These are phyloP conservation scores for Straminergon stramineum DNA, from an alignment of 225 moss, liverwort and hornwort species.

Conservation along the genomic window DNA sequence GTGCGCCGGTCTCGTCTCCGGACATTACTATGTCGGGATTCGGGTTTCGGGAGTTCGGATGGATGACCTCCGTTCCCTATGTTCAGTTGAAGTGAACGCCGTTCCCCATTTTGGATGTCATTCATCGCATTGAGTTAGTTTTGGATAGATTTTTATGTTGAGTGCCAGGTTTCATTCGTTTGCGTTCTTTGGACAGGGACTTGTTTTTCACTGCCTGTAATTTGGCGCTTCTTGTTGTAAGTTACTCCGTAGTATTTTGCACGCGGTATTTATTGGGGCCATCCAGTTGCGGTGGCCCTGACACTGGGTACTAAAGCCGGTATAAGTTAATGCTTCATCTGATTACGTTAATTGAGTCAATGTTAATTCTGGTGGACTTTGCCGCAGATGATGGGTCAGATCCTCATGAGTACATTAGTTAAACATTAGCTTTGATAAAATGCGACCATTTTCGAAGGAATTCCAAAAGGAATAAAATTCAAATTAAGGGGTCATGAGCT, in stretches of 20 bases:
- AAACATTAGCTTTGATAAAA: no score
- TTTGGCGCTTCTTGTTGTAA: background rate
- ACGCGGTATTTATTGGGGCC: background rate
- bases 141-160: background rate
- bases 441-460: background rate
- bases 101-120: accelerated
- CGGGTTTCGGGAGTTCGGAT: no score
- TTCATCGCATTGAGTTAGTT: background rate
- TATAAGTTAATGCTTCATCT: background rate
- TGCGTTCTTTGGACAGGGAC: background rate
- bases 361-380: background rate
- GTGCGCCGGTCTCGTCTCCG: background rate
- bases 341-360: background rate
- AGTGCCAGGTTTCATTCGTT: background rate
- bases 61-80: background rate
- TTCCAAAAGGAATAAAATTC: background rate
- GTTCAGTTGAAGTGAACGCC: background rate
- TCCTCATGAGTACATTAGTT: background rate
- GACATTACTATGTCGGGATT: background rate
- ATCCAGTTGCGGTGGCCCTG: background rate
- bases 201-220: background rate
- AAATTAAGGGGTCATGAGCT: background rate
- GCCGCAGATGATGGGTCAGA: background rate
- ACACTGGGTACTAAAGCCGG: background rate
- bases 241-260: background rate